A percentile compares a stretch with the other conserved stretches of the same genome.
Conservation (phyloP, 768 basidiomycete species). For the Daedalea quercina region DNA sequence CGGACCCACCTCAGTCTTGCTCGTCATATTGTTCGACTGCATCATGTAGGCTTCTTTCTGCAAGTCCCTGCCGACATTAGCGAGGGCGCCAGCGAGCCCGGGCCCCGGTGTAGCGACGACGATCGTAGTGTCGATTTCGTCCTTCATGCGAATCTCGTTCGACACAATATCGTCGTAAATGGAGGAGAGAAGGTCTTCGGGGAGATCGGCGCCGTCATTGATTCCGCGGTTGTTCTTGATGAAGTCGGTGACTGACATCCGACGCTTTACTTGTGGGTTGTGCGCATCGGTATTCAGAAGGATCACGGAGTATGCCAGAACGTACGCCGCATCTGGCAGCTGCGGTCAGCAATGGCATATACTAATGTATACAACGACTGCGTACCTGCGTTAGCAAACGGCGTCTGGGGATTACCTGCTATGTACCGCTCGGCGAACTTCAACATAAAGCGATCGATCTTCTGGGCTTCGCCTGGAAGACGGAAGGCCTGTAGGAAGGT, state of each 20-base stretch:
- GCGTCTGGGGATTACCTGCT: slow-evolving; percentile 74
- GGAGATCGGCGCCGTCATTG: slow-evolving; percentile 84
- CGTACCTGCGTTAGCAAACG: slow-evolving; percentile 92
- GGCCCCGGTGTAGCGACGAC: slow-evolving; percentile 41
- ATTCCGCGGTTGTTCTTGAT: slow-evolving; percentile 94
- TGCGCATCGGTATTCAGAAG: slow-evolving; percentile 97
- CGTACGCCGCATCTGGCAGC: slow-evolving; percentile 77
- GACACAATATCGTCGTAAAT: slow-evolving; percentile 88
- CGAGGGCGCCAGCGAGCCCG: slow-evolving; percentile 76
- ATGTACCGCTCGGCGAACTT: slow-evolving; percentile 98
- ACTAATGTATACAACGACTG: background rate
- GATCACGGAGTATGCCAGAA: slow-evolving; percentile 92
- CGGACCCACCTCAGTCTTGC: slow-evolving; percentile 82
- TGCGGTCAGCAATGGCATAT: background rate
- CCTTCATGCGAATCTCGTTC: slow-evolving; percentile 98
- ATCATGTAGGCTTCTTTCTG: slow-evolving; percentile 95
- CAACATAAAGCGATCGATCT: slow-evolving; percentile 98
- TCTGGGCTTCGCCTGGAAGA: slow-evolving; percentile 94
- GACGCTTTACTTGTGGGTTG: slow-evolving; percentile 88
- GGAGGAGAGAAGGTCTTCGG: slow-evolving; percentile 69
- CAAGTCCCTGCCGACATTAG: slow-evolving; percentile 87
- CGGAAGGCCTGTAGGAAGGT: slow-evolving; percentile 93
- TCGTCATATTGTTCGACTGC: slow-evolving; percentile 94
- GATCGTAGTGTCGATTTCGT: slow-evolving; percentile 72
- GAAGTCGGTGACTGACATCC: slow-evolving; percentile 92